Conservation (phyloP, 805 yeast species). For the Pichia californica region DNA sequence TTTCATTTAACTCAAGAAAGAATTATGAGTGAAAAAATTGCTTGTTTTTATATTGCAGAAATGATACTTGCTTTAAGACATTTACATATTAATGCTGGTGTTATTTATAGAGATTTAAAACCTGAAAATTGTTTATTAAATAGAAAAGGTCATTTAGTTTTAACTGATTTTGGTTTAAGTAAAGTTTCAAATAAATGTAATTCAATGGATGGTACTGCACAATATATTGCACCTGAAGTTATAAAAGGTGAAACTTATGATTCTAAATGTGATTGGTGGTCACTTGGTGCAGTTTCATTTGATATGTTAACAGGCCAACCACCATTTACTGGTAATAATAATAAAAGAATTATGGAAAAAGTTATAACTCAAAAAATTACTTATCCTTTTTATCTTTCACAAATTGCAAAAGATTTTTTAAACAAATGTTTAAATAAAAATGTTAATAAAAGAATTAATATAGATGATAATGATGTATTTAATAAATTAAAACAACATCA, state of each 20-base stretch:
- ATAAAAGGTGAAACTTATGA: constrained; percentile 72
- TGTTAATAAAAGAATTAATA: constrained; percentile 57
- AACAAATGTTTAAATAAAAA: constrained; percentile 61
- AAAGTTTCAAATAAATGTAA: constrained; percentile 42
- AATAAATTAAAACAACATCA: constrained; percentile 54
- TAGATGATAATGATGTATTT: constrained; percentile 41
- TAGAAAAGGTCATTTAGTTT: constrained; percentile 67
- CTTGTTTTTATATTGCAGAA: constrained; percentile 75
- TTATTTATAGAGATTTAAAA: constrained; percentile 80
- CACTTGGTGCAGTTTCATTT: constrained; percentile 73
- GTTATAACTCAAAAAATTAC: constrained; percentile 59
- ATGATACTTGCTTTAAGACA: constrained; percentile 72
- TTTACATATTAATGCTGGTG: constrained; percentile 63
- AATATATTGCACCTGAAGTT: constrained; percentile 88
- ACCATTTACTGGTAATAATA: constrained; percentile 80
- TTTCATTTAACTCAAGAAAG: constrained; percentile 48
- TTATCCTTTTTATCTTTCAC: constrained; percentile 69
- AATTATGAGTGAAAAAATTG: constrained; percentile 53
- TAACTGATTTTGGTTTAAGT: constrained; percentile 82
- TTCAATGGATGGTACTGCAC: constrained; percentile 70
- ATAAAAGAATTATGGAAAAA: constrained; percentile 69
- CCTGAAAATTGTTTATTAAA: constrained; percentile 86
- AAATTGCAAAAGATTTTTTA: constrained; percentile 73
- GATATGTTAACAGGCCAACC: constrained; percentile 84
- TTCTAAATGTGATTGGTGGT: constrained; percentile 86